phyloP scores from a whole-genome alignment of 352 stramenopile species.

The Peronospora destructor region DNA sequence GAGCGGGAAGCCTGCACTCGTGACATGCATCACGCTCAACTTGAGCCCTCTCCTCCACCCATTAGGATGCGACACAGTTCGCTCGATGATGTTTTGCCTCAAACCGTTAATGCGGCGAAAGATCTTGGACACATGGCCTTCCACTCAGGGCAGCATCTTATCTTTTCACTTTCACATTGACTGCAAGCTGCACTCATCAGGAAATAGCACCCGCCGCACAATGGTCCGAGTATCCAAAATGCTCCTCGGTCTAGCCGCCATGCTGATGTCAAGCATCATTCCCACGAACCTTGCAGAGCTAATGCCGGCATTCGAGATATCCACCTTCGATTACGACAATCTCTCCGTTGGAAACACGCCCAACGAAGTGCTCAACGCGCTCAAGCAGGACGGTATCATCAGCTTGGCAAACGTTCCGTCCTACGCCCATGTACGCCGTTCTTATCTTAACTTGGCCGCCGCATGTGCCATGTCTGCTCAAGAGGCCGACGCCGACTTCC shows the following conservation, averaged over 20 bases:
- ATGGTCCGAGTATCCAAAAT: slow-evolving; percentile 27
- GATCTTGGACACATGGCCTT: background rate
- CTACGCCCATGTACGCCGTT: slow-evolving; percentile 34
- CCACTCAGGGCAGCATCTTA: background rate
- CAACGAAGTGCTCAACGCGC: slow-evolving; percentile 35
- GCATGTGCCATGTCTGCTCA: slow-evolving; percentile 39
- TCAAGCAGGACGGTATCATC: slow-evolving; percentile 67
- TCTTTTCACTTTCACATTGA: slow-evolving; percentile 19
- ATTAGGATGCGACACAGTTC: background rate
- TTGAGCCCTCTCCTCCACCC: background rate
- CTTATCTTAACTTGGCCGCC: slow-evolving; percentile 44
- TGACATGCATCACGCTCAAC: too few species aligned
- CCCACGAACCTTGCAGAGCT: slow-evolving; percentile 17
- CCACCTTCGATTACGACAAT: slow-evolving; percentile 48
- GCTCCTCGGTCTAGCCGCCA: slow-evolving; percentile 14
- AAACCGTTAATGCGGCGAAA: background rate
- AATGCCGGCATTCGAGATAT: slow-evolving; percentile 39
- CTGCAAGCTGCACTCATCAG: slow-evolving; percentile 14
- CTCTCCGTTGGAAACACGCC: slow-evolving; percentile 31
- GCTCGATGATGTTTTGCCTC: background rate
- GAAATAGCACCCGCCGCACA: slow-evolving; percentile 3
- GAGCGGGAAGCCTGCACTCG: too few species aligned
- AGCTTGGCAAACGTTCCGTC: slow-evolving; percentile 51
- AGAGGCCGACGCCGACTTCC: slow-evolving; percentile 30
- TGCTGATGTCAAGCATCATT: slow-evolving; percentile 8